Percentiles rank a stretch among this genome's conserved stretches.
These are phyloP conservation scores for Phytopythium boreale DNA, from an alignment of 352 stramenopile genomes.

Conservation along the genomic window DNA sequence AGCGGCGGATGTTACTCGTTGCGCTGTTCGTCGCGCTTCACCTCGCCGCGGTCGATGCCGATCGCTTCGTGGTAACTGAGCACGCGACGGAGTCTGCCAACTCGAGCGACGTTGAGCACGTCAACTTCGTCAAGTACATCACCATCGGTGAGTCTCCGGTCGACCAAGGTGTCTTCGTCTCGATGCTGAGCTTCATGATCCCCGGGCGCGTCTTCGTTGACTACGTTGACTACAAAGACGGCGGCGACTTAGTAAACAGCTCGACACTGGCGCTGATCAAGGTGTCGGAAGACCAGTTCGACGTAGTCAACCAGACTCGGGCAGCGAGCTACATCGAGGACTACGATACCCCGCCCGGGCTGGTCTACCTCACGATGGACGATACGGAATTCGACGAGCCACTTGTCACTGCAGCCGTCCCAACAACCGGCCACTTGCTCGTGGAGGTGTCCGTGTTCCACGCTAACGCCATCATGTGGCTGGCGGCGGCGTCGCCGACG, in stretches of 20 bases:
- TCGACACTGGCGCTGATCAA: background rate
- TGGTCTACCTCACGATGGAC: background rate
- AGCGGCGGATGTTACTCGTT: too few relatives aligned
- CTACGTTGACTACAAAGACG: background rate
- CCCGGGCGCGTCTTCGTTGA: background rate
- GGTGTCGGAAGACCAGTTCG: background rate
- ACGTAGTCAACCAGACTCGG: background rate
- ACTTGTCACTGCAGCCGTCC: background rate
- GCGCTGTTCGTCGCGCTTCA: too few relatives aligned
- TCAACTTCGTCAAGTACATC: slow-evolving; percentile 1
- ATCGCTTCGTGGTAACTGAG: too few relatives aligned
- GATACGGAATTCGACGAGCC: too few relatives aligned
- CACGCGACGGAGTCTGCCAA: background rate
- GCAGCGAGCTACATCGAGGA: background rate
- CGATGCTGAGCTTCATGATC: background rate
- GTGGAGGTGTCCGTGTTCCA: background rate
- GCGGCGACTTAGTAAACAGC: background rate
- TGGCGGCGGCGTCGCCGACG: too few relatives aligned
- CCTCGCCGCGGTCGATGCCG: too few relatives aligned
- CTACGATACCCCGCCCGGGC: background rate
- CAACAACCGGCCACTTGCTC: background rate
- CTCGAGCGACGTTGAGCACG: background rate
- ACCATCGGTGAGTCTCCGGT: background rate
- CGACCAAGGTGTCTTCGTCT: background rate
- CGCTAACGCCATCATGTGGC: background rate